Evolutionary conservation across 805 yeast species (phyloP).

Genomic region (Teunomyces barrocoloradensis): DNA sequence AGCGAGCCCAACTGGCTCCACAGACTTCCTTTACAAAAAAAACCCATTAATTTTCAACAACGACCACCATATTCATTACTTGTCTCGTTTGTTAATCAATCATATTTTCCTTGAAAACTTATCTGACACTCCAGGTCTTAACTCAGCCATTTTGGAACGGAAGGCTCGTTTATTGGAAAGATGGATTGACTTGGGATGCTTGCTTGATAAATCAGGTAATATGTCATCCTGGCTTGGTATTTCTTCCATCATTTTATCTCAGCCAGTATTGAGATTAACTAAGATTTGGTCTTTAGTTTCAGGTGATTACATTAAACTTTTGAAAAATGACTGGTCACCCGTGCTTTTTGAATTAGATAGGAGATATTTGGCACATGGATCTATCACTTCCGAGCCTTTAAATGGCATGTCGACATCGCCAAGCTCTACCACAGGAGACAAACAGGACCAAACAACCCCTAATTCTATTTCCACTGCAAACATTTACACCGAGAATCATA

Average conservation of each 20-base stretch:
- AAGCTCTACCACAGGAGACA: conserved; percentile 1
- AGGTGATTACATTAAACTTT: conserved; percentile 52
- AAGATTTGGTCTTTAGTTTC: conserved; percentile 75
- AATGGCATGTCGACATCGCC: conserved; percentile 8
- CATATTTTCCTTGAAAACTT: conserved; percentile 63
- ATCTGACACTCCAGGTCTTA: conserved; percentile 7
- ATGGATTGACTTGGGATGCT: conserved; percentile 84
- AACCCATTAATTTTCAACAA: conserved; percentile 81
- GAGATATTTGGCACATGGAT: conserved; percentile 51
- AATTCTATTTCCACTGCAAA: background rate
- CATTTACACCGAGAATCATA: conserved; percentile 23
- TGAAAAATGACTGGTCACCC: conserved; percentile 87
- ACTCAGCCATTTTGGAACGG: conserved; percentile 25
- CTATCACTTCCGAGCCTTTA: conserved; percentile 8
- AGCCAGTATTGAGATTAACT: conserved; percentile 72
- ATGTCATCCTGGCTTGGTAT: conserved; percentile 94
- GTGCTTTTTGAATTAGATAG: conserved; percentile 86
- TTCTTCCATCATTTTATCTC: conserved; percentile 77
- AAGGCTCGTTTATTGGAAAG: conserved; percentile 68
- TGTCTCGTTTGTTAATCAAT: conserved; percentile 65
- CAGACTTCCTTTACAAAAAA: conserved; percentile 43
- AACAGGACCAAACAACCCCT: background rate
- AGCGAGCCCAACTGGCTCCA: background rate
- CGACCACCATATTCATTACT: conserved; percentile 64
- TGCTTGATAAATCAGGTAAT: conserved; percentile 77